Evolutionary conservation across 768 basidiomycete species (phyloP), one percentile per base, ranked within the genome.

Genomic region (Serendipita indica): DNA sequence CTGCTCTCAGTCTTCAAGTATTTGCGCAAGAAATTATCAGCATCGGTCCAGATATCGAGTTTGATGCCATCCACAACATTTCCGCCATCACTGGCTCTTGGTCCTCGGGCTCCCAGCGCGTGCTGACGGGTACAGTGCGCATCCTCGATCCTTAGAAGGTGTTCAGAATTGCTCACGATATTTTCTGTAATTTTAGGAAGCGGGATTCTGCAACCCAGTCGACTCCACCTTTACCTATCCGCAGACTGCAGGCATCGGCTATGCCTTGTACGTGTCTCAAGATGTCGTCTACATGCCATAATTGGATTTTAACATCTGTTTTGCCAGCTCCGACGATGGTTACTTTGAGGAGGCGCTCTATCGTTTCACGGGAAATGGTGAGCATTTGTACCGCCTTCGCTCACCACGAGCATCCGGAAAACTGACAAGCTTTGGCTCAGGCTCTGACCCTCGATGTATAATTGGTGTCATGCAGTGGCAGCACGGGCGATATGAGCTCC

Each of bases 301-400:
- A 28, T 62, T 43, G 46, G 64, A 60, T n/a, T 57, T 63, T 45
- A n/a, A n/a, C n/a, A n/a, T n/a, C n/a, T n/a, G n/a, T n/a, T n/a
- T n/a, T n/a, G n/a, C n/a, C 33, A 90, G 88, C 72, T 78, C 86
- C 57, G 68, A 71, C 34, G 80, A 84, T 60, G 83, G 84, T 10
- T 87, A 72, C 73, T 99, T 86, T 63, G 96, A 99, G 69, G 77
- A 89, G 68, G 80, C 91, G 20, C 84, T 89, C 64, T 99, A 96
- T 71, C 81, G 92, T 57, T 93, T 93, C 73, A 77, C 73, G 37
- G 74, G 82, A 59, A 99, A 99, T 70, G 93, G 90, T 89, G 60
- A 49, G 77, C 64, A n/a, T n/a, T n/a, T n/a, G 4, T 18, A 33
- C 20, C n/a, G 39, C 33, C 25, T 14, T 7, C 27, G 2, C 41